These are phyloP conservation scores for Plasmodium ovale DNA, from an alignment of 169 alveolate genomes.

Conservation along the genomic window DNA sequence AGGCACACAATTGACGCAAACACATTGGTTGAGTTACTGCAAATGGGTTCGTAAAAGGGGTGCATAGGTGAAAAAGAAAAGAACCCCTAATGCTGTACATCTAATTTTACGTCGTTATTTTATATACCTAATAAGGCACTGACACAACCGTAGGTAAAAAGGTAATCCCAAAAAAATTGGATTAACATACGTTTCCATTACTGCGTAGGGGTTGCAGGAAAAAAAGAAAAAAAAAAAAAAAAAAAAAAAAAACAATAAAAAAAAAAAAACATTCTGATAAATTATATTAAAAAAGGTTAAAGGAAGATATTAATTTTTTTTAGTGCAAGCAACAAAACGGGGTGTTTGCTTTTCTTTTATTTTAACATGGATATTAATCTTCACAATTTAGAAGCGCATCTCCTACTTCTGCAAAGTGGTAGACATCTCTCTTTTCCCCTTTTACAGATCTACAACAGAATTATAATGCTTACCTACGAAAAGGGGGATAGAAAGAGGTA, in stretches of 20 bases:
- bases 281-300: background rate
- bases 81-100: slow-evolving; percentile 75
- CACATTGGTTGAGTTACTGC: background rate
- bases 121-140: slow-evolving; percentile 86
- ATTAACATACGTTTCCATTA: slow-evolving; percentile 51
- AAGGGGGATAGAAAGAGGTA: background rate
- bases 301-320: too few relatives aligned
- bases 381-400: too few relatives aligned
- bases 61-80: too few relatives aligned
- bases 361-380: background rate
- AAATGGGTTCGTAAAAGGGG: too few relatives aligned
- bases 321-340: background rate
- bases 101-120: slow-evolving; percentile 75
- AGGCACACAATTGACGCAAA: background rate
- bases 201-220: background rate
- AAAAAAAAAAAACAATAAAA: background rate
- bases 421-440: background rate
- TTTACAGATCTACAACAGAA: slow-evolving; percentile 38
- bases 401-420: background rate
- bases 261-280: background rate
- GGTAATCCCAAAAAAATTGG: slow-evolving; percentile 87
- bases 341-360: background rate
- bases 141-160: slow-evolving; percentile 87
- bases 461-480: slow-evolving; percentile 54
- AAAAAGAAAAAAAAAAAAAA: slow-evolving; percentile 4